Evolutionary conservation across 495 filamentous ascomycete species (phyloP), one percentile per base, ranked within the genome.

Genomic region (Penicillium paxilli): DNA sequence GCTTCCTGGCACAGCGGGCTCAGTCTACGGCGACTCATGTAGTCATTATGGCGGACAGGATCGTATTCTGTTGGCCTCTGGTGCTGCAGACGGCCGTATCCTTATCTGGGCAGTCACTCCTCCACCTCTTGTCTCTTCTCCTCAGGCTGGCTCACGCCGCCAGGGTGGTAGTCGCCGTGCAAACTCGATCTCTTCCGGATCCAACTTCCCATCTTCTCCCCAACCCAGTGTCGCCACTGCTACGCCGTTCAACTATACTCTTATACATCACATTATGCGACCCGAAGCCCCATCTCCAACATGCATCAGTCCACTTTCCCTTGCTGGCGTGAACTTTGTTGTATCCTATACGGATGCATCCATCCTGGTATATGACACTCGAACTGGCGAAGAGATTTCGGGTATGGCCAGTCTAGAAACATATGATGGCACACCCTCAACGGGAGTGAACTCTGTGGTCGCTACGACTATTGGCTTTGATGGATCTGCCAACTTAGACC

Each of bases 101-200:
- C 88, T 96, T 66, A 83, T 98, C 37, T 98, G 94, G 94, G 89
- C 92, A 21, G 85, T 98, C 47, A 96, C 89, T 64, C 84, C 90
- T n/a, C 93, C 94, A 17, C 92, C 93, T 9, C 88, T 92, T 58
- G 72, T 89, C 20, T 84, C 86, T 1, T 90, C 90, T 10, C 87
- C 90, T n/a, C 87, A 90, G 60, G 80, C 84, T 24, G 89, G 89
- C 24, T 82, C 80, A 12, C 70, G 85, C 48, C 71, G 83, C 60
- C 82, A 87, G 46, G 83, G 84, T 47, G 91, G 91, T 46, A 89
- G 89, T 60, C 82, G 92, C 20, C 80, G 94, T 51, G 91, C 87
- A 54, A 91, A 96, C 65, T 94, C 89, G 4, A 92, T 96, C 69
- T 94, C 90, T 32, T 92, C 89, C 12, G 92, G 92, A 19, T 92